Evolutionary conservation across 2,329 filamentous ascomycete genomes (phyloP).

Genomic region (Ceratocystis variospora): DNA sequence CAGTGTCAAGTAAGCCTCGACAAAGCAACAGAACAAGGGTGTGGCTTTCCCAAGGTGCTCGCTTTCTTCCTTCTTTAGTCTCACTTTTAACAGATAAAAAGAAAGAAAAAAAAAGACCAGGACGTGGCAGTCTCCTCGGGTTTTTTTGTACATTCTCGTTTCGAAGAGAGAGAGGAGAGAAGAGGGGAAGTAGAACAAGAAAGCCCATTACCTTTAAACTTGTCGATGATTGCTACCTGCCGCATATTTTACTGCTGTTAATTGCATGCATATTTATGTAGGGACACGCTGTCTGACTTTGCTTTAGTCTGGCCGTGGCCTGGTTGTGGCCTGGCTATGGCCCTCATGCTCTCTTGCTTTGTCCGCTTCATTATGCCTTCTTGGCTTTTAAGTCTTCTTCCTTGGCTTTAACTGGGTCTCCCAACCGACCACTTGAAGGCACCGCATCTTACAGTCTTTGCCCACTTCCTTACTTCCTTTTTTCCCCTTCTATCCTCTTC

Average conservation of each 20-base stretch:
- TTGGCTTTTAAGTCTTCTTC: background rate
- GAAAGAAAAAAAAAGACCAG: background rate
- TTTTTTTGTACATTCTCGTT: background rate
- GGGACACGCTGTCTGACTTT: background rate
- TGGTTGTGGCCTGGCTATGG: background rate
- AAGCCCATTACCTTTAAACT: background rate
- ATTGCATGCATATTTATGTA: background rate
- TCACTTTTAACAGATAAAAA: background rate
- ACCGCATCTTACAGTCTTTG: background rate
- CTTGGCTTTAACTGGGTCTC: slow-evolving; percentile 3
- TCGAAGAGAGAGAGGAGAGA: background rate
- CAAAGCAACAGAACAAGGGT: background rate
- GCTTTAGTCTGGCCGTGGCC: background rate
- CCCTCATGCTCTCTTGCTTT: background rate
- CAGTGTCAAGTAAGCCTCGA: slow-evolving; percentile 4
- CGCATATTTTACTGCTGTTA: background rate
- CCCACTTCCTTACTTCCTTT: background rate
- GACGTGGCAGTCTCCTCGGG: background rate
- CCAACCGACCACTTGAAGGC: background rate
- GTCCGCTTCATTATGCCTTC: background rate
- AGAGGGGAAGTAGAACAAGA: background rate
- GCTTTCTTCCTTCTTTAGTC: background rate
- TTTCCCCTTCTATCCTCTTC: background rate
- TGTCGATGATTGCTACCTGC: background rate
- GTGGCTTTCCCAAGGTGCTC: background rate